These are phyloP conservation scores for Theileria annulata DNA, from an alignment of 169 alveolate species.

Conservation along the genomic window DNA sequence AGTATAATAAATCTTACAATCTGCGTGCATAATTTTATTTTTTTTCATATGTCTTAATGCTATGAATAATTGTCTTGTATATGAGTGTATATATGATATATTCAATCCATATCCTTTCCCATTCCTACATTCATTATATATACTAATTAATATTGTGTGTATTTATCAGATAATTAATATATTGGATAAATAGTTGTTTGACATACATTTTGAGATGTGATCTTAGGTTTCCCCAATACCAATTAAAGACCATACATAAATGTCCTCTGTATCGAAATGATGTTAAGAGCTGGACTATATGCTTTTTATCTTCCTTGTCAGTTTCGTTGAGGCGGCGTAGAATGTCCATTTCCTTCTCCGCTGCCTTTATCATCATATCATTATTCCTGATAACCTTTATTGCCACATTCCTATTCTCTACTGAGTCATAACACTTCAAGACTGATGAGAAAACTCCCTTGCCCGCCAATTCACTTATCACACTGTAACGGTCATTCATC, in stretches of 20 bases:
- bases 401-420: conserved; percentile 74
- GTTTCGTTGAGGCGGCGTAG: conserved; percentile 75
- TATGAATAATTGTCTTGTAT: conserved; percentile 80
- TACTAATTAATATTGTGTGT: neutral
- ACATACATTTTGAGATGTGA: conserved; percentile 78
- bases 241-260: conserved; percentile 87
- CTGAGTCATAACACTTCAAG: conserved; percentile 76
- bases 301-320: conserved; percentile 80
- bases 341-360: conserved; percentile 88
- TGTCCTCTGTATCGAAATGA: conserved; percentile 84
- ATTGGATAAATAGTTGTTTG: neutral
- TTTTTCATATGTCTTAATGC: conserved; percentile 81
- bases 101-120: conserved; percentile 83
- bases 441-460: conserved; percentile 89
- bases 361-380: conserved; percentile 89
- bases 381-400: conserved; percentile 83
- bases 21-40: conserved; percentile 84
- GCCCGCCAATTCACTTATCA: conserved; percentile 82
- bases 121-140: conserved; percentile 46
- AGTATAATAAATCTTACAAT: conserved; percentile 56
- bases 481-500: conserved; percentile 81
- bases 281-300: conserved; percentile 80
- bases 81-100: conserved; percentile 79
- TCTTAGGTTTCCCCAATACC: conserved; percentile 89
- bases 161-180: conserved; percentile 1